Evolutionary conservation across 257 asterid species (phyloP), one percentile per base, ranked within the genome.

Genomic region (Jacaranda copaia): DNA sequence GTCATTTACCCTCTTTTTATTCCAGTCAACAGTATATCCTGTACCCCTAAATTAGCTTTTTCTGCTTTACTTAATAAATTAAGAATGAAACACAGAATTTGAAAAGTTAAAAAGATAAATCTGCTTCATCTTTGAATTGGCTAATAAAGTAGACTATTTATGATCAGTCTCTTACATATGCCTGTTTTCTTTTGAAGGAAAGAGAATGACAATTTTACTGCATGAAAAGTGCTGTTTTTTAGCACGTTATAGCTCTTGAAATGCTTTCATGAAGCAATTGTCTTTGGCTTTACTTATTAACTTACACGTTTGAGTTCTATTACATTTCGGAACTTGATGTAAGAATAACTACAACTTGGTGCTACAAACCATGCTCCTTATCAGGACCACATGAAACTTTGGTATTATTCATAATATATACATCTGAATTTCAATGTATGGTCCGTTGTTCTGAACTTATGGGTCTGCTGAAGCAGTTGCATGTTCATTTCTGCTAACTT

Each of bases 401-500:
- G 7, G 46, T 46, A 45, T 39, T 53, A n/a, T 60, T 46, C 64
- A 18, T 46, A 62, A 35, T 32, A 40, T 25, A 42, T 13, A 8
- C 61, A 52, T 61, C 56, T 25, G 39, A 39, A 20, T 66, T 61
- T 68, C 20, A 53, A 8, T 65, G 67, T 36, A 77, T 51, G 73
- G 52, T 49, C 18, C 8, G 70, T 20, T 79, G 38, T 59, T 72
- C 66, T 53, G 68, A 74, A 56, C 57, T 70, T 60, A 25, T 48
- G 73, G 52, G 68, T 49, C 39, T 46, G 18, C 57, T 73, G 70
- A 40, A 74, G 39, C 55, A 74, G 53, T 58, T 65, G 49, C 58
- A 62, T 72, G 58, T 72, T 73, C 39, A 51, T 68, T 62, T 66
- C n/a, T 77, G 63, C 72, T 73, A 53, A 63, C 75, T 15, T 70